phyloP scores from a whole-genome alignment of 1,284 basidiomycete genomes.

The Naganishia sp. region DNA sequence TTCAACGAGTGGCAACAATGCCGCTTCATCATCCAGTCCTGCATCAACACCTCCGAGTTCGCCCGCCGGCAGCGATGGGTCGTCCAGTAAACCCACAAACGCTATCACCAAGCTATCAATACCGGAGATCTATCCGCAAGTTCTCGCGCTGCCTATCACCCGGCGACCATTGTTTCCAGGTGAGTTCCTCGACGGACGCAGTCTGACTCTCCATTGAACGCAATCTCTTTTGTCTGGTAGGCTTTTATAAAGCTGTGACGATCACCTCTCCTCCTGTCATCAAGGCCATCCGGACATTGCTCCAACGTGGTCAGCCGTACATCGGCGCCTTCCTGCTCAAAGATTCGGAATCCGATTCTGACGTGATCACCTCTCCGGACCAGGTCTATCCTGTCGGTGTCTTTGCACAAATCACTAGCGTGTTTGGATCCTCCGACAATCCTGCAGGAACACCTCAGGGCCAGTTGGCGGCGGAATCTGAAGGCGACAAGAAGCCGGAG shows the following conservation, averaged over 20 bases:
- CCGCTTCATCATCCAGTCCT: constrained; percentile 10
- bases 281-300: constrained; percentile 92
- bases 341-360: constrained; percentile 89
- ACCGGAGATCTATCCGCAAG: constrained; percentile 87
- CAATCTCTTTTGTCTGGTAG: constrained; percentile 53
- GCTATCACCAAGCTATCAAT: constrained; percentile 70
- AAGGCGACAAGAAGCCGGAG: constrained; percentile 57
- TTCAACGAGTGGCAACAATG: constrained; percentile 1
- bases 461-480: constrained; percentile 55
- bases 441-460: constrained; percentile 55
- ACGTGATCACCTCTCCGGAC: constrained; percentile 84
- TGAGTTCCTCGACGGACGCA: constrained; percentile 38
- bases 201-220: constrained; percentile 40
- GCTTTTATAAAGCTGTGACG: constrained; percentile 96
- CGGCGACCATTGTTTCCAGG: constrained; percentile 88
- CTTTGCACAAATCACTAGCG: constrained; percentile 95
- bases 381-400: constrained; percentile 93
- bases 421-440: constrained; percentile 68
- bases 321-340: constrained; percentile 97
- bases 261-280: constrained; percentile 88
- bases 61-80: constrained; percentile 8
- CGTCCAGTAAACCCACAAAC: constrained; percentile 37
- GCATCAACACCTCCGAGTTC: constrained; percentile 21
- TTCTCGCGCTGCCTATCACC: constrained; percentile 93
- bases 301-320: constrained; percentile 95